Conservation (phyloP, 2,329 filamentous ascomycete genomes). For the Zarea fungicola region DNA sequence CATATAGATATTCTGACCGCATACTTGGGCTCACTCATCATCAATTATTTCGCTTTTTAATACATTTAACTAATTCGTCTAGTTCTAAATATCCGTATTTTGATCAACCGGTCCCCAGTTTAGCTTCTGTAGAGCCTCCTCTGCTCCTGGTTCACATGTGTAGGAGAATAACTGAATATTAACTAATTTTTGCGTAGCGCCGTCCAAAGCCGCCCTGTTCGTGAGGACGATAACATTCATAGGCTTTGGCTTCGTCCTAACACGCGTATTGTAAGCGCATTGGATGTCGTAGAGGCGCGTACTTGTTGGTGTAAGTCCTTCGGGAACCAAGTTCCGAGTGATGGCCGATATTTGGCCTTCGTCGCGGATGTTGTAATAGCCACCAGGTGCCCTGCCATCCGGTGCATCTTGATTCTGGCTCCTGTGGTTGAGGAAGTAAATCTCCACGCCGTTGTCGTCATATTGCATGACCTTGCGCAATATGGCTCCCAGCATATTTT, state of each 20-base stretch:
- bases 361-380: slow-evolving; percentile 60
- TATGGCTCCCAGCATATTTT: slow-evolving; percentile 64
- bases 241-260: slow-evolving; percentile 54
- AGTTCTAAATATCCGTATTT: too few species aligned
- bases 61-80: too few species aligned
- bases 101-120: too few species aligned
- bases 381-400: slow-evolving; percentile 37
- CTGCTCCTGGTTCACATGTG: too few species aligned
- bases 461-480: slow-evolving; percentile 74
- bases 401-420: slow-evolving; percentile 20
- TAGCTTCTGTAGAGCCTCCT: too few species aligned
- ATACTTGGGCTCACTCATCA: too few species aligned
- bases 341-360: slow-evolving; percentile 57
- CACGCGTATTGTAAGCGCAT: slow-evolving; percentile 56
- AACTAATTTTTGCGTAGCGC: too few species aligned
- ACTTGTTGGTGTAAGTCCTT: slow-evolving; percentile 69
- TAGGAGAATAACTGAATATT: too few species aligned
- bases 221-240: slow-evolving; percentile 92
- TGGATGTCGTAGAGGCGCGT: slow-evolving; percentile 66
- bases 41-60: too few species aligned
- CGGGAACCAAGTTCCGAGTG: slow-evolving; percentile 63
- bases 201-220: too few species aligned
- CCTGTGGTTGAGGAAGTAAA: slow-evolving; percentile 81
- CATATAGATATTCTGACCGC: too few species aligned
- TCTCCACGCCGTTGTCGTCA: slow-evolving; percentile 80